Evolutionary conservation across 768 basidiomycete species (phyloP).

Genomic region (Dioszegia aurantiaca): DNA sequence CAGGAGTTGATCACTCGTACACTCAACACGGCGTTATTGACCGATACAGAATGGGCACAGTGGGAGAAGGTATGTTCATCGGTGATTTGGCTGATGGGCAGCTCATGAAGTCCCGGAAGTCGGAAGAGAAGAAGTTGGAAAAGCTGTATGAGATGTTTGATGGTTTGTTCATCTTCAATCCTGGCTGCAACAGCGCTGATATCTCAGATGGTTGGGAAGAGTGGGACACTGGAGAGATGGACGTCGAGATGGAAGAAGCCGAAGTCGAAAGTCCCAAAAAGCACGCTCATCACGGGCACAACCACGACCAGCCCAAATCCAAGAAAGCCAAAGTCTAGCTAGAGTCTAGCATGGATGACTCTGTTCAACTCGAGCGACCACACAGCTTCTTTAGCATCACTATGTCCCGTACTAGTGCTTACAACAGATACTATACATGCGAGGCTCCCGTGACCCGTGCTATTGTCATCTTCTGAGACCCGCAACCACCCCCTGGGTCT

Average conservation of each 20-base stretch:
- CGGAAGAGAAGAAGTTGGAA: conserved; percentile 37
- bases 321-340: conserved; percentile 6
- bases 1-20: conserved; percentile 35
- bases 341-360: neutral
- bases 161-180: conserved; percentile 16
- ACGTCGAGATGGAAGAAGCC: neutral
- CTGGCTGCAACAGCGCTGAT: conserved; percentile 3
- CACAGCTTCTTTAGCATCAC: too few relatives aligned
- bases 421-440: neutral
- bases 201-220: conserved; percentile 47
- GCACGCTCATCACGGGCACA: neutral
- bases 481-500: conserved; percentile 25
- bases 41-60: conserved; percentile 42
- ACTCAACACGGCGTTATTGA: conserved; percentile 39
- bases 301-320: neutral
- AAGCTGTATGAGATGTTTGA: conserved; percentile 43
- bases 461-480: conserved; percentile 32
- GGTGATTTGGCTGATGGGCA: conserved; percentile 16
- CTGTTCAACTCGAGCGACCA: too few relatives aligned
- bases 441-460: neutral
- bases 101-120: conserved; percentile 23
- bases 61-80: conserved; percentile 35
- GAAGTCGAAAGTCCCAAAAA: conserved; percentile 3
- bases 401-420: too few relatives aligned
- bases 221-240: conserved; percentile 25